phyloP scores from a whole-genome alignment of 306 rosid genomes.

The Vigna hirtella region DNA sequence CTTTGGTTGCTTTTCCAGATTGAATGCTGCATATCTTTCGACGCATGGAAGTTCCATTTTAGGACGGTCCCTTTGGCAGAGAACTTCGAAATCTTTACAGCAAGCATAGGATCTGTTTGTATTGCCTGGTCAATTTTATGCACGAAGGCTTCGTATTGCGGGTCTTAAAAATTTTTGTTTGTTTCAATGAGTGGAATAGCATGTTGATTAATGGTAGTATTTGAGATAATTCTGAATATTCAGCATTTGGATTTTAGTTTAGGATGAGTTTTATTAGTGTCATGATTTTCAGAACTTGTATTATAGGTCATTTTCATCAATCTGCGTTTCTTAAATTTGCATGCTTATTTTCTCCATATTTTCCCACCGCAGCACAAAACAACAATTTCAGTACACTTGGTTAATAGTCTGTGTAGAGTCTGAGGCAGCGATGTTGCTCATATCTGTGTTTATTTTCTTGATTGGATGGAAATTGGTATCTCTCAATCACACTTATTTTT shows the following conservation, averaged over 20 bases:
- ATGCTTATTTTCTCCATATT: not conserved
- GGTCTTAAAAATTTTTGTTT: not conserved
- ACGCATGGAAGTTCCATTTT: slow-evolving; percentile 56
- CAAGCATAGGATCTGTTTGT: slow-evolving; percentile 43
- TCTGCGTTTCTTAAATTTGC: not conserved
- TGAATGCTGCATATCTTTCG: slow-evolving; percentile 80
- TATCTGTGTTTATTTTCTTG: too few species aligned
- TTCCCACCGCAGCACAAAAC: not conserved
- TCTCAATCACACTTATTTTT: too few species aligned
- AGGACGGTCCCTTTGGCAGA: slow-evolving; percentile 50
- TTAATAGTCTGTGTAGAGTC: too few species aligned
- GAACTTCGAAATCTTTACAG: slow-evolving; percentile 43
- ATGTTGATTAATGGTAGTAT: not conserved
- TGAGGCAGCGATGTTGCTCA: too few species aligned
- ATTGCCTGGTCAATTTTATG: slow-evolving; percentile 4
- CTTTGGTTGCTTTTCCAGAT: slow-evolving; percentile 61
- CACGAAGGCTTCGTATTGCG: not conserved
- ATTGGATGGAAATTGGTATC: too few species aligned
- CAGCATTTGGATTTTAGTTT: not conserved
- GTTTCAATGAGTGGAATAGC: slow-evolving; percentile 13
- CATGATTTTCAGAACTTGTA: not conserved
- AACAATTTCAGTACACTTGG: not conserved
- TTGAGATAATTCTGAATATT: slow-evolving; percentile 7
- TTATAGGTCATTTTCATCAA: too few species aligned
- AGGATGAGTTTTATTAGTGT: slow-evolving; percentile 14